phyloP scores from a whole-genome alignment of 192 early-diverging fungal species.

The Coemansia asiatica region DNA sequence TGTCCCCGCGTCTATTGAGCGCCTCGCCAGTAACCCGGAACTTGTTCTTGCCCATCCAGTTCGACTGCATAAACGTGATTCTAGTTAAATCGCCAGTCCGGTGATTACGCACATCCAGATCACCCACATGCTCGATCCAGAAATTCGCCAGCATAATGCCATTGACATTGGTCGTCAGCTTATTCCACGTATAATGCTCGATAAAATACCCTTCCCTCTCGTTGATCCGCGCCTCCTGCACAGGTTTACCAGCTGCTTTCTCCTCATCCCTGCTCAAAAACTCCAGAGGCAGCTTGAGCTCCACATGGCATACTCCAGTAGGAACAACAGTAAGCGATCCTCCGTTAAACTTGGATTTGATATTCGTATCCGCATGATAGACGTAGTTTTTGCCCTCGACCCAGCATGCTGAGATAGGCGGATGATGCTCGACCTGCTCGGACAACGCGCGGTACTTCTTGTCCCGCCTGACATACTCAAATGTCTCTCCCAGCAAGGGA shows the following conservation, averaged over 20 bases:
- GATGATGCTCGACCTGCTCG: constrained; percentile 89
- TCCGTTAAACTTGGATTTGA: constrained; percentile 85
- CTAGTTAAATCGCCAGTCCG: constrained; percentile 77
- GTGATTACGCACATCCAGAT: constrained; percentile 79
- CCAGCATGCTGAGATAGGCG: constrained; percentile 86
- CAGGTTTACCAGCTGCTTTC: constrained; percentile 22
- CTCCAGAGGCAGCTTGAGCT: constrained; percentile 66
- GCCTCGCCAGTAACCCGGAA: constrained; percentile 65
- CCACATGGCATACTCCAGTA: constrained; percentile 77
- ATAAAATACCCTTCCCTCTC: constrained; percentile 58
- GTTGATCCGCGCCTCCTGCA: constrained; percentile 37
- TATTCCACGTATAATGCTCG: constrained; percentile 87
- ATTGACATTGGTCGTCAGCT: constrained; percentile 82
- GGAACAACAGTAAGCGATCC: constrained; percentile 80
- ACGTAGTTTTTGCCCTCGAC: constrained; percentile 78
- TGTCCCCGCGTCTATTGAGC: constrained; percentile 48
- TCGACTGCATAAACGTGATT: constrained; percentile 76
- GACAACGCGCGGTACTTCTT: constrained; percentile 79
- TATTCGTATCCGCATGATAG: constrained; percentile 85
- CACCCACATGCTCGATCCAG: constrained; percentile 84
- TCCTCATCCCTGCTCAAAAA: constrained; percentile 53
- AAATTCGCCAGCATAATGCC: constrained; percentile 84
- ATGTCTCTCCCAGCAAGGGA: constrained; percentile 87
- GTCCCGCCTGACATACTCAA: constrained; percentile 77
- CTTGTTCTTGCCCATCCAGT: constrained; percentile 69